Evolutionary conservation across 768 basidiomycete genomes (phyloP), one percentile per base, ranked within the genome.

Genomic region (Pleurotus djamor): DNA sequence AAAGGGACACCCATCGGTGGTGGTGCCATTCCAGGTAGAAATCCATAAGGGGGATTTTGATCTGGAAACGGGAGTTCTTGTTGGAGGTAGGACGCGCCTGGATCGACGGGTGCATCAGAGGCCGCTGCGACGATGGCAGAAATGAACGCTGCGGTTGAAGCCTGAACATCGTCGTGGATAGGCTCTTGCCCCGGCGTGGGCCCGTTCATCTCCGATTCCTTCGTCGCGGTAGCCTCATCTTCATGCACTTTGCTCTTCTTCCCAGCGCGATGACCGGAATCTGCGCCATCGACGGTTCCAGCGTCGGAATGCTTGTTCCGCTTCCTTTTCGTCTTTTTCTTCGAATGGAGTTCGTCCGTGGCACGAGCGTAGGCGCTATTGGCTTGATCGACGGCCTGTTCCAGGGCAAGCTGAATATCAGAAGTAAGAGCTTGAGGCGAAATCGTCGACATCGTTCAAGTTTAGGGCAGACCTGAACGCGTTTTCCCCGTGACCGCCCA

Each of bases 111-210:
- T 21, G 45, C 80, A n/a, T 84, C 79, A 3, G 60, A 57, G 8
- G 86, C 83, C 4, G 86, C 85, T 35, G 85, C 85, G 17, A 87
- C 84, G 12, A 89, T 82, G 0, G 87, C 86, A 51, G 83, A 84
- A 41, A 89, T 72, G 52, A 89, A 79, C 6, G 84, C 84, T 14
- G 82, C 74, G 3, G 87, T 79, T 3, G 84, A 80, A 6, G 82
- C 73, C 45, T 80, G 75, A 21, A 77, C 72, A 61, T 70, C 73
- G 50, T 76, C 72, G 38, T 76, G 69, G 21, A 71, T 48, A 10
- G 64, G 62, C 34, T 58, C 57, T 13, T 33, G 32, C 28, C 9
- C 21, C 12, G 6, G 14, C 33, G 10, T n/a, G 16, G 32, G 14
- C 4, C n/a, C 36, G 12, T 51, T 41, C 45, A 49, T 35, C 38